Evolutionary conservation across 2,329 filamentous ascomycete species (phyloP).

Genomic region (Elsinoe australis): DNA sequence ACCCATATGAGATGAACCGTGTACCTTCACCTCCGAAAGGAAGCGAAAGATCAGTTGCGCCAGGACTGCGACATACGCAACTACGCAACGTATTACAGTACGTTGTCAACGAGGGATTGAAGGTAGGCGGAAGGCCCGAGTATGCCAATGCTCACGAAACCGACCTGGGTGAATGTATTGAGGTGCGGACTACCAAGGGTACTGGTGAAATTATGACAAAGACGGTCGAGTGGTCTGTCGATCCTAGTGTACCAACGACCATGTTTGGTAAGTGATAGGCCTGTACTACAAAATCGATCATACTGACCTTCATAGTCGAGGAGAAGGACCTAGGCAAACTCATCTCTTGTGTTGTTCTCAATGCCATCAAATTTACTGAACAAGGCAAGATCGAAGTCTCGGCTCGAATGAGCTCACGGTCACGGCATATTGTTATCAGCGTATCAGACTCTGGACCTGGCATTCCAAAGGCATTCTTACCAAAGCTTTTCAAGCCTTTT

Average conservation of each 20-base stretch:
- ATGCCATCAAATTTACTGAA: conserved; percentile 65
- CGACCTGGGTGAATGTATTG: conserved; percentile 42
- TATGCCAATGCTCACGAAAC: conserved; percentile 43
- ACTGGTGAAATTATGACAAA: conserved; percentile 40
- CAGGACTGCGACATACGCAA: conserved; percentile 42
- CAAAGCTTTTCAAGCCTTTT: conserved; percentile 62
- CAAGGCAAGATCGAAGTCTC: conserved; percentile 50
- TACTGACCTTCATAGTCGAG: conserved; percentile 38
- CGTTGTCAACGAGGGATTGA: conserved; percentile 46
- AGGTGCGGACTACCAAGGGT: conserved; percentile 39
- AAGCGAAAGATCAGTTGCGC: conserved; percentile 35
- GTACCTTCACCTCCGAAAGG: conserved; percentile 14
- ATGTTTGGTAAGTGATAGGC: conserved; percentile 39
- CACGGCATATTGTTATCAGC: conserved; percentile 51
- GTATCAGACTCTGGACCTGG: conserved; percentile 61
- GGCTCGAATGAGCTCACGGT: conserved; percentile 45
- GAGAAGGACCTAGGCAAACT: conserved; percentile 57
- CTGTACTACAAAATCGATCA: not conserved
- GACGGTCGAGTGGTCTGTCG: conserved; percentile 45
- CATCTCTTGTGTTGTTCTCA: conserved; percentile 56
- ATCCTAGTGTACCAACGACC: conserved; percentile 44
- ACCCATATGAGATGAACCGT: conserved; percentile 10
- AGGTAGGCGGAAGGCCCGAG: conserved; percentile 46
- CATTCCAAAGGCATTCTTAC: conserved; percentile 58
- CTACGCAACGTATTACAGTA: conserved; percentile 45